Conservation (phyloP, 2,329 filamentous ascomycete species). For the Xylariaceae sp. region DNA sequence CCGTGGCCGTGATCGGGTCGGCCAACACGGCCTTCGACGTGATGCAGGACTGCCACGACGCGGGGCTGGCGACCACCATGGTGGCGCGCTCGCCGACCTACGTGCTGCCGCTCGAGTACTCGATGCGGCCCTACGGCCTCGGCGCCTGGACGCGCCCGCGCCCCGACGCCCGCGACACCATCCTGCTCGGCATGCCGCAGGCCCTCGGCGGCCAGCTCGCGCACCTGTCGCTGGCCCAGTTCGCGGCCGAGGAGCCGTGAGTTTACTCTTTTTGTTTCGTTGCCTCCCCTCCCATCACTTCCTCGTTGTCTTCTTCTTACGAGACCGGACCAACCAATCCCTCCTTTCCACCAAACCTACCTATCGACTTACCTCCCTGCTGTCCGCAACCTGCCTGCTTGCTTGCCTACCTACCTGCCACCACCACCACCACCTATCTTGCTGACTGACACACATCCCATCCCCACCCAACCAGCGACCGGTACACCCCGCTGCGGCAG, state of each 20-base stretch:
- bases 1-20: constrained; percentile 29
- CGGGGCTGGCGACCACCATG: constrained; percentile 27
- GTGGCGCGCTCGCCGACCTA: constrained; percentile 28
- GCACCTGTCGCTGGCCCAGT: neutral
- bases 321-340: too few relatives aligned
- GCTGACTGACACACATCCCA: neutral
- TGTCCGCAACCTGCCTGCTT: too few relatives aligned
- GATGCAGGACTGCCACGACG: constrained; percentile 24
- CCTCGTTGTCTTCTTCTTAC: too few relatives aligned
- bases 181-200: neutral
- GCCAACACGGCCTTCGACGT: constrained; percentile 37
- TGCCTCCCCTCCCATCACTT: neutral
- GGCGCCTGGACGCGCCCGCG: constrained; percentile 24
- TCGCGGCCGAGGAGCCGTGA: neutral
- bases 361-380: too few relatives aligned
- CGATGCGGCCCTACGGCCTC: constrained; percentile 17
- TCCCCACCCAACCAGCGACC: constrained; percentile 6
- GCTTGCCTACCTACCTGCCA: too few relatives aligned
- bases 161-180: neutral
- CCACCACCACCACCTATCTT: too few relatives aligned
- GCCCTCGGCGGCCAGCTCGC: neutral
- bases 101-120: constrained; percentile 25
- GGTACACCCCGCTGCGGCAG: constrained; percentile 25
- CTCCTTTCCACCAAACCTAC: neutral
- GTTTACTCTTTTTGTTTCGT: neutral